phyloP scores from a whole-genome alignment of 768 basidiomycete genomes.

The Pisolithus albus region DNA sequence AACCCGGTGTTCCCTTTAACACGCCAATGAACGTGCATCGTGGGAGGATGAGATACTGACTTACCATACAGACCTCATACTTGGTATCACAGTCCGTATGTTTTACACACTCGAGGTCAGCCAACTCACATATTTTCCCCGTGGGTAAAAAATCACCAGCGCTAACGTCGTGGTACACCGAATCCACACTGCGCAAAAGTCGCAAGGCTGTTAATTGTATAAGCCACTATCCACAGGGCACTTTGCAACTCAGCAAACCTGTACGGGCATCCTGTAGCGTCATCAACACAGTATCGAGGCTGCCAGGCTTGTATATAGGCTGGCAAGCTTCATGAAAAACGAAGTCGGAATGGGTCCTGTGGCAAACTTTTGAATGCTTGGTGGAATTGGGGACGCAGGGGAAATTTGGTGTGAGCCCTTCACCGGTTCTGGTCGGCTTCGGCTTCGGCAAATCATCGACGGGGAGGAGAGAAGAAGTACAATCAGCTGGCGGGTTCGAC shows the following conservation, averaged over 20 bases:
- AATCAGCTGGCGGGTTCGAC: background rate
- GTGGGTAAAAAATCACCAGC: too few relatives aligned
- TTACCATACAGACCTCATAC: too few relatives aligned
- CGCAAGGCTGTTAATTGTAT: too few relatives aligned
- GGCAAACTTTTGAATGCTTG: background rate
- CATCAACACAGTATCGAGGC: background rate
- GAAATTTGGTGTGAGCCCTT: background rate
- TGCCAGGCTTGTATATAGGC: background rate
- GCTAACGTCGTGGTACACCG: too few relatives aligned
- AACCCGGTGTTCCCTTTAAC: too few relatives aligned
- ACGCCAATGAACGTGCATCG: too few relatives aligned
- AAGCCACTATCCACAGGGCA: too few relatives aligned
- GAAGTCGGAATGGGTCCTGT: background rate
- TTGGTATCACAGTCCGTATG: too few relatives aligned
- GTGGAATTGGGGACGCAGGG: background rate
- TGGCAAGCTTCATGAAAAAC: background rate
- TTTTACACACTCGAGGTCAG: too few relatives aligned
- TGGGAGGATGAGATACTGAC: too few relatives aligned
- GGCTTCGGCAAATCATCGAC: background rate
- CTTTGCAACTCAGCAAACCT: background rate
- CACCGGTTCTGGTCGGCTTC: background rate
- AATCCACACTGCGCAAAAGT: too few relatives aligned
- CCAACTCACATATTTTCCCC: too few relatives aligned
- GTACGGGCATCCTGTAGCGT: background rate
- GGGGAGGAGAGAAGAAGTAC: background rate